Evolutionary conservation across 768 basidiomycete genomes (phyloP).

Genomic region (Phaeotremella skinneri): DNA sequence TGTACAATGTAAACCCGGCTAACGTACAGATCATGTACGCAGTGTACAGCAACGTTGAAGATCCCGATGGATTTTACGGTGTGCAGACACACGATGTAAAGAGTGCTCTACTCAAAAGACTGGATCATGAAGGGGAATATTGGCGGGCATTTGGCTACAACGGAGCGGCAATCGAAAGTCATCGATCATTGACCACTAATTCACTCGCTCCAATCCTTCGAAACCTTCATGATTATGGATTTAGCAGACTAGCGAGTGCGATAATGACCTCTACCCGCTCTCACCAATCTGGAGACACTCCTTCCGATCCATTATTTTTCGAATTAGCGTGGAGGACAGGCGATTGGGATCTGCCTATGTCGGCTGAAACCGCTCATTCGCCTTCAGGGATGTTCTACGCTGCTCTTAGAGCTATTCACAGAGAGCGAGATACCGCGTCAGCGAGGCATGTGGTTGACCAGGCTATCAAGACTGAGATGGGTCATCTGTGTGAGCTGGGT

Average conservation of each 20-base stretch:
- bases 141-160: constrained; percentile 85
- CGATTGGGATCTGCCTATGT: constrained; percentile 86
- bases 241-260: constrained; percentile 71
- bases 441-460: constrained; percentile 59
- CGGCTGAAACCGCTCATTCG: constrained; percentile 45
- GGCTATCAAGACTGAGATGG: constrained; percentile 63
- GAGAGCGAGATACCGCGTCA: constrained; percentile 62
- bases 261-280: constrained; percentile 45
- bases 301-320: constrained; percentile 52
- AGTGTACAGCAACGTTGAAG: constrained; percentile 92
- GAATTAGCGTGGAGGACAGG: constrained; percentile 90
- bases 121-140: constrained; percentile 92
- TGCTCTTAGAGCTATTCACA: constrained; percentile 75
- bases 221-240: constrained; percentile 84
- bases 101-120: constrained; percentile 73
- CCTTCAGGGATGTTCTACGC: constrained; percentile 68
- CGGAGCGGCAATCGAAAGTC: constrained; percentile 72
- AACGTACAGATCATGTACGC: constrained; percentile 67
- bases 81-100: constrained; percentile 76
- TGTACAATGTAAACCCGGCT: not conserved
- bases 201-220: constrained; percentile 68
- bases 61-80: constrained; percentile 97
- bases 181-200: constrained; percentile 7
- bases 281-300: constrained; percentile 24
- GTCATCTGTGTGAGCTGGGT: constrained; percentile 63